phyloP scores from a whole-genome alignment of 1,139 yeast species.

The Protomyces macrosporus region DNA sequence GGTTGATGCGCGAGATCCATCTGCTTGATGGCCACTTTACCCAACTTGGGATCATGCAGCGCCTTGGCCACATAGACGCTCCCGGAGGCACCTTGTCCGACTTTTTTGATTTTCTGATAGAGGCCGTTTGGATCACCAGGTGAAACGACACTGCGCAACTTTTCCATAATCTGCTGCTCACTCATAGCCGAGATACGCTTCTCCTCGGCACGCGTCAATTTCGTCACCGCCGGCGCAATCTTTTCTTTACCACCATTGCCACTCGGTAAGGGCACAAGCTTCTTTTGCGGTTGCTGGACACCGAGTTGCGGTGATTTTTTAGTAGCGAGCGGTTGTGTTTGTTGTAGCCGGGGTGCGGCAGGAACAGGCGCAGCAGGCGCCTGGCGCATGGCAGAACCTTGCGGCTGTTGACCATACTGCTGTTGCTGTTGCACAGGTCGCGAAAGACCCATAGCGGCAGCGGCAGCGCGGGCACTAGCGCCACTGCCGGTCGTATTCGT shows the following conservation, averaged over 20 bases:
- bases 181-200: conserved; percentile 66
- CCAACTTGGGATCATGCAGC: conserved; percentile 11
- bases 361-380: not conserved
- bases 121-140: conserved; percentile 76
- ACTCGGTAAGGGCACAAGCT: conserved; percentile 1
- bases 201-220: conserved; percentile 44
- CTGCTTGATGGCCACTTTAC: conserved; percentile 75
- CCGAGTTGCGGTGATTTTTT: conserved; percentile 1
- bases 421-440: not conserved
- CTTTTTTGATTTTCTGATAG: conserved; percentile 83
- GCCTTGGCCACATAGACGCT: conserved; percentile 80
- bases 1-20: conserved; percentile 93
- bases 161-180: conserved; percentile 80
- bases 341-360: not conserved
- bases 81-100: conserved; percentile 99
- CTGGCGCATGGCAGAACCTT: not conserved
- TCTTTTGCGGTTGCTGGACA: not conserved
- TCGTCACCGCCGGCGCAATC: conserved; percentile 28
- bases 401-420: too few species aligned
- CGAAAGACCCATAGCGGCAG: not conserved
- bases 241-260: conserved; percentile 18
- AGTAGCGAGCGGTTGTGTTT: conserved; percentile 10
- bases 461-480: not conserved
- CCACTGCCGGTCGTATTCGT: not conserved
- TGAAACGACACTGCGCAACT: conserved; percentile 76